These are phyloP conservation scores for Fraxinus xanthoxyloides DNA, from an alignment of 305 asterid species.

Conservation along the genomic window DNA sequence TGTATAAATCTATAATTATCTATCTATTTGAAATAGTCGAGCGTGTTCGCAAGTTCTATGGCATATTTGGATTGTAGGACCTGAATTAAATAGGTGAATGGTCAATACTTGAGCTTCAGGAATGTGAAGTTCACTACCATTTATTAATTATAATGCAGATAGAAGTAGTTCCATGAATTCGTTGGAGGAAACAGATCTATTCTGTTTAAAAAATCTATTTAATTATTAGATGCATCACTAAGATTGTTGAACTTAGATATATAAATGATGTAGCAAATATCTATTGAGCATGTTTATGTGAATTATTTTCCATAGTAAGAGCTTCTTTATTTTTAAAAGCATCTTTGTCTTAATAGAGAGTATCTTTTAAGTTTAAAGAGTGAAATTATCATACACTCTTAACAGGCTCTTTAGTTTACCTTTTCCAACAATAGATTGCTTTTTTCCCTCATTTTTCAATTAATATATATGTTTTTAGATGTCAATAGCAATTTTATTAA, in stretches of 20 bases:
- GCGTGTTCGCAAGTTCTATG: neutral
- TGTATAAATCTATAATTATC: neutral
- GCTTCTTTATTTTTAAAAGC: neutral
- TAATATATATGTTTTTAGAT: neutral
- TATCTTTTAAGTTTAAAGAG: neutral
- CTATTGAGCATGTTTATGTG: neutral
- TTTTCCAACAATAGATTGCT: neutral
- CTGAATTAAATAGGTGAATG: slow-evolving; percentile 5
- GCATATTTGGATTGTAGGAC: slow-evolving; percentile 6
- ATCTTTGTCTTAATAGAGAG: neutral
- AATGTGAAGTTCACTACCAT: slow-evolving; percentile 5
- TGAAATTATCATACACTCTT: neutral
- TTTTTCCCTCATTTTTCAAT: neutral
- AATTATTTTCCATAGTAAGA: neutral
- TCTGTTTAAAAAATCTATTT: neutral
- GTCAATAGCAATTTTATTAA: neutral
- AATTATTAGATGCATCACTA: neutral
- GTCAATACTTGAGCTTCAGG: neutral
- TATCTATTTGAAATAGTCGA: neutral
- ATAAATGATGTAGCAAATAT: neutral
- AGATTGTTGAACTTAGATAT: neutral
- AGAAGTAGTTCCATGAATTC: neutral
- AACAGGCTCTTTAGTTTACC: neutral
- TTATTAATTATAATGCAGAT: neutral
- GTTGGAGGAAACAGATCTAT: neutral